Base-by-base conservation (phyloP, 495 filamentous ascomycete species). In the Neurospora discreta region DNA sequence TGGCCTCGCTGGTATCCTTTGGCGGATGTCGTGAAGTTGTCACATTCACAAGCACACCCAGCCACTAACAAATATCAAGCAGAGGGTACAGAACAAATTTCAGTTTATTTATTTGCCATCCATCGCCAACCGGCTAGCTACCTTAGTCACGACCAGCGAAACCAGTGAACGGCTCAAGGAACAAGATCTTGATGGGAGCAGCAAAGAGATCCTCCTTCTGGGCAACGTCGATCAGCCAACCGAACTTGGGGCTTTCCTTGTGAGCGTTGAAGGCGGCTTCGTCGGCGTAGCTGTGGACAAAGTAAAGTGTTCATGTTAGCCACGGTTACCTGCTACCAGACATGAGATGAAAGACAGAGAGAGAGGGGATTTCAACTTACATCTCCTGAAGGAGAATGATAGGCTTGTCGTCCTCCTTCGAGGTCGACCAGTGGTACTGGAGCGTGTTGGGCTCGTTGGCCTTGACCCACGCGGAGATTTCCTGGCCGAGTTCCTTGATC, bases 381-480 rank as follows among this genome's bases (percentile, higher is more conserved):
- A 39, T 39, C 70, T 78, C 77, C 72, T 71, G 73, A 4, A 78
- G 71, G 7, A 74, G 33, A 44, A 78, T 72, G 38, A 72, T 71
- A 30, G 77, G 77, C 58, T 74, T 23, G 60, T 70, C 70, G 38
- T 68, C 67, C n/a, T 67, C 71, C 11, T 16, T 39, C 18, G 68
- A 70, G 16, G 39, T 30, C 38, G 77, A 78, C 77, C 77, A 78
- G 20, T 77, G 70, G 72, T 78, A 78, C 60, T 77, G 71, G 36
- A 78, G 36, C 9, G 72, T 71, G 15, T 73, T 75, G 20, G 77
- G 74, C 72, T 78, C 77, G 44, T 73, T 75, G 13, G 69, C 72
- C 71, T 77, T 71, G 39, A 78, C 75, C 30, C 72, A 60, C 9
- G 71, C 69, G 58, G 65, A 65, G 4, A 72, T 33, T 1, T 44